phyloP scores from a whole-genome alignment of 2,329 filamentous ascomycete genomes.

The Fusarium camptoceras region DNA sequence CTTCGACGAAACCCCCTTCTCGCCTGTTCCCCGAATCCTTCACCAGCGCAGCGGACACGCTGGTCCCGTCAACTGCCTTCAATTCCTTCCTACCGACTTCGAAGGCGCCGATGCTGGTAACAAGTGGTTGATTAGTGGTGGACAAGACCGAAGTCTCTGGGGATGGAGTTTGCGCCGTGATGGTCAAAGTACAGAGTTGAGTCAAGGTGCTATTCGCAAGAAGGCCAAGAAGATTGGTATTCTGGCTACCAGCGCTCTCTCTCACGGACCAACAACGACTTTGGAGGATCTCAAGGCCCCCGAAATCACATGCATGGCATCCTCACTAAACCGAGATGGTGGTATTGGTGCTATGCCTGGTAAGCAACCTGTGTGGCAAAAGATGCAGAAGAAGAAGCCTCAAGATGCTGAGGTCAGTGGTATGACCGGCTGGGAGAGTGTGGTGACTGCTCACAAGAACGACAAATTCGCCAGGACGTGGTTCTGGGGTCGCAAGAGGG shows the following conservation, averaged over 20 bases:
- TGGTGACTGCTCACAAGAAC: conserved; percentile 90
- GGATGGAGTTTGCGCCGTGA: conserved; percentile 95
- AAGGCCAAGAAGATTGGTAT: conserved; percentile 91
- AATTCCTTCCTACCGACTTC: conserved; percentile 88
- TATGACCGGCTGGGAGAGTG: conserved; percentile 95
- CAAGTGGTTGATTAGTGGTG: conserved; percentile 94
- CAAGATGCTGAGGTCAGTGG: conserved; percentile 77
- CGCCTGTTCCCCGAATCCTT: conserved; percentile 83
- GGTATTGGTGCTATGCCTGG: conserved; percentile 88
- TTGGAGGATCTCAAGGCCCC: conserved; percentile 87
- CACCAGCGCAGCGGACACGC: conserved; percentile 91
- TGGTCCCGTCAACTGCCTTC: conserved; percentile 82
- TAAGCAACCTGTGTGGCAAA: conserved; percentile 85
- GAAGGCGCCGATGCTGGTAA: conserved; percentile 89
- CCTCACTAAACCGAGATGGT: conserved; percentile 92
- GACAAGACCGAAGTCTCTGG: conserved; percentile 92
- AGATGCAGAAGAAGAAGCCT: conserved; percentile 72
- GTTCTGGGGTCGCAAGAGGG: conserved; percentile 97
- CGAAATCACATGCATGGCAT: conserved; percentile 91
- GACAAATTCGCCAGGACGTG: conserved; percentile 91
- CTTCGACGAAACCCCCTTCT: conserved; percentile 92
- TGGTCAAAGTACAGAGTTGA: conserved; percentile 92
- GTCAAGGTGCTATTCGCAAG: conserved; percentile 87
- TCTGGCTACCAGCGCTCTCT: conserved; percentile 66
- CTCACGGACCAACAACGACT: conserved; percentile 70